These are phyloP conservation scores for Elsinoe batatas DNA, from an alignment of 2,329 filamentous ascomycete genomes.

Conservation along the genomic window DNA sequence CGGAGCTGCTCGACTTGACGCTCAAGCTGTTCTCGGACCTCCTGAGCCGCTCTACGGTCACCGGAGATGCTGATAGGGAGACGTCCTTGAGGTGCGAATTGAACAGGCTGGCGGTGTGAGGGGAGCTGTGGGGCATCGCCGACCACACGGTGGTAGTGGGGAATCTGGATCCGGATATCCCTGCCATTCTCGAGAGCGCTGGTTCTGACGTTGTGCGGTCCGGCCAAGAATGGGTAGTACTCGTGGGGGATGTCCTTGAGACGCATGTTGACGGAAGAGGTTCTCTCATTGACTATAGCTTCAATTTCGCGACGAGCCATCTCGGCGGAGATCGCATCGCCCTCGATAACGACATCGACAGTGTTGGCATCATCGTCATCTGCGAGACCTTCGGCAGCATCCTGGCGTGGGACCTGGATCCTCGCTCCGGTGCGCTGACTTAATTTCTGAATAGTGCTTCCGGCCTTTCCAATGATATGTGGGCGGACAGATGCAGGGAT, in stretches of 20 bases:
- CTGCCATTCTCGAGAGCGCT: slow-evolving; percentile 60
- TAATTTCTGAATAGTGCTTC: slow-evolving; percentile 79
- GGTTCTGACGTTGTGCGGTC: slow-evolving; percentile 59
- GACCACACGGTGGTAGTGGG: slow-evolving; percentile 66
- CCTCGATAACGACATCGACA: slow-evolving; percentile 81
- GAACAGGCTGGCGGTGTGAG: slow-evolving; percentile 52
- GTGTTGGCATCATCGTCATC: slow-evolving; percentile 68
- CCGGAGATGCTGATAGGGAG: slow-evolving; percentile 78
- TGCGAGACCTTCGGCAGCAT: slow-evolving; percentile 47
- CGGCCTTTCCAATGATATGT: slow-evolving; percentile 87
- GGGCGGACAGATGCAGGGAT: slow-evolving; percentile 76
- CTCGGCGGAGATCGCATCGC: slow-evolving; percentile 78
- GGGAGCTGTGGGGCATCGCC: slow-evolving; percentile 54
- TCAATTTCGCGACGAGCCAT: slow-evolving; percentile 76
- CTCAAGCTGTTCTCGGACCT: slow-evolving; percentile 72
- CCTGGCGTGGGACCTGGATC: slow-evolving; percentile 78
- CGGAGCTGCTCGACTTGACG: slow-evolving; percentile 65
- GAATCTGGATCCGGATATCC: slow-evolving; percentile 72
- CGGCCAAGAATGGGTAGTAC: slow-evolving; percentile 91
- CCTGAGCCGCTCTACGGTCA: slow-evolving; percentile 72
- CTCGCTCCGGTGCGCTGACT: slow-evolving; percentile 82
- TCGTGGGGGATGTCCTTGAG: slow-evolving; percentile 78
- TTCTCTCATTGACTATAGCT: slow-evolving; percentile 77
- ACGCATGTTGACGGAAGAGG: slow-evolving; percentile 70
- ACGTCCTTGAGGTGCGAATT: slow-evolving; percentile 61